phyloP scores from a whole-genome alignment of 1,139 yeast species.

The Cylindricascospora bacillispora region DNA sequence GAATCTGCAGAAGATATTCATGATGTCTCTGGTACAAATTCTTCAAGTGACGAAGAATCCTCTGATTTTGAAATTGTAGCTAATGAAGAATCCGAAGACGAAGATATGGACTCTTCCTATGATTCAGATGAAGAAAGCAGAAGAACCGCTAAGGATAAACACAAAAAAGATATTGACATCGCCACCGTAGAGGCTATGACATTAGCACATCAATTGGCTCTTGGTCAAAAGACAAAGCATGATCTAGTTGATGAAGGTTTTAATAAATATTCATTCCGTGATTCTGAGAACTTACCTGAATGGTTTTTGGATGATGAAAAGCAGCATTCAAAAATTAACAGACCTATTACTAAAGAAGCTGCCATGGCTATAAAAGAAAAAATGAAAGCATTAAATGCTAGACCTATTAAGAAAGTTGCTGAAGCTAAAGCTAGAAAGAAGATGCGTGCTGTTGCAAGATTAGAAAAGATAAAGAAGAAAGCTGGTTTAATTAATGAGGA shows the following conservation, averaged over 20 bases:
- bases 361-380: constrained; percentile 85
- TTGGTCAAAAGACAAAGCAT: constrained; percentile 73
- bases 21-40: background rate
- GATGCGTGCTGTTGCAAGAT: constrained; percentile 78
- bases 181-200: constrained; percentile 98
- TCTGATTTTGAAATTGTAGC: constrained; percentile 46
- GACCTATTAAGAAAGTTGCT: constrained; percentile 94
- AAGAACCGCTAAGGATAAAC: constrained; percentile 33
- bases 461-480: constrained; percentile 88
- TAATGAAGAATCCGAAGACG: constrained; percentile 30
- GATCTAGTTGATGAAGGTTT: constrained; percentile 85
- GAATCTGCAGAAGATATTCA: no score
- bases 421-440: constrained; percentile 97
- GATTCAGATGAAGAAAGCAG: constrained; percentile 38
- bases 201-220: constrained; percentile 86
- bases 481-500: constrained; percentile 87
- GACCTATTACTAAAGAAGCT: constrained; percentile 96
- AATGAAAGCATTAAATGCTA: constrained; percentile 79
- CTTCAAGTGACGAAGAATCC: constrained; percentile 24
- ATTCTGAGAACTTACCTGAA: constrained; percentile 77
- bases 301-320: constrained; percentile 95
- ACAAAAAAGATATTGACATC: constrained; percentile 57
- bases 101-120: constrained; percentile 29
- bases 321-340: constrained; percentile 68
- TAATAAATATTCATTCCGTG: constrained; percentile 85